Evolutionary conservation across 345 rosid species (phyloP).

Genomic region (Populus alba): DNA sequence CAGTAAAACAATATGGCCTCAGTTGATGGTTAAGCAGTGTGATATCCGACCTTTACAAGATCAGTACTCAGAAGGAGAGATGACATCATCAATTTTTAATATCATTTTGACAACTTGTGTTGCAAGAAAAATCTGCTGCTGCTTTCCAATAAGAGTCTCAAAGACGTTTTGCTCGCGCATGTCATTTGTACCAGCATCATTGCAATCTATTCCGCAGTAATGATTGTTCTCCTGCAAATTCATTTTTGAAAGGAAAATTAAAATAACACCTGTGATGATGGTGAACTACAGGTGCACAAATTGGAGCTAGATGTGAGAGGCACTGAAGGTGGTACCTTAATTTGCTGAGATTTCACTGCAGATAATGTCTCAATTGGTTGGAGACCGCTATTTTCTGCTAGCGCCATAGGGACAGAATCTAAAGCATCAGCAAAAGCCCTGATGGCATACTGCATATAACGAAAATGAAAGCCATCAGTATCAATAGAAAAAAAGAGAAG

Average conservation of each 20-base stretch:
- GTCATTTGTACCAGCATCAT: slow-evolving; percentile 91
- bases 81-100: slow-evolving; percentile 91
- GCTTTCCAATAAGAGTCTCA: slow-evolving; percentile 94
- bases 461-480: not conserved
- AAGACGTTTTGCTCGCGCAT: slow-evolving; percentile 89
- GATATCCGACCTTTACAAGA: not conserved
- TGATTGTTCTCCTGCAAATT: slow-evolving; percentile 75
- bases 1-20: not conserved
- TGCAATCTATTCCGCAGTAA: slow-evolving; percentile 83
- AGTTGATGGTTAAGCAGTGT: slow-evolving; percentile 18
- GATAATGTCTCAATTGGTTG: slow-evolving; percentile 95
- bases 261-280: not conserved
- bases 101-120: slow-evolving; percentile 99
- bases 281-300: not conserved
- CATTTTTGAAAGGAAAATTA: not conserved
- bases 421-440: slow-evolving; percentile 92
- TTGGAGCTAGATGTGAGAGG: not conserved
- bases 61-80: slow-evolving; percentile 75
- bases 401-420: slow-evolving; percentile 88
- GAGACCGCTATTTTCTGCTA: slow-evolving; percentile 95
- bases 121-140: slow-evolving; percentile 95
- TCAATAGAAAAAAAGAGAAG: not conserved
- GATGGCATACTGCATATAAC: slow-evolving; percentile 72
- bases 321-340: slow-evolving; percentile 46
- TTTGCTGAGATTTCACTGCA: slow-evolving; percentile 88